Percentiles rank a stretch among this genome's conserved stretches.
phyloP scores from a whole-genome alignment of 352 stramenopile genomes.

The Pythium aristosporum region DNA sequence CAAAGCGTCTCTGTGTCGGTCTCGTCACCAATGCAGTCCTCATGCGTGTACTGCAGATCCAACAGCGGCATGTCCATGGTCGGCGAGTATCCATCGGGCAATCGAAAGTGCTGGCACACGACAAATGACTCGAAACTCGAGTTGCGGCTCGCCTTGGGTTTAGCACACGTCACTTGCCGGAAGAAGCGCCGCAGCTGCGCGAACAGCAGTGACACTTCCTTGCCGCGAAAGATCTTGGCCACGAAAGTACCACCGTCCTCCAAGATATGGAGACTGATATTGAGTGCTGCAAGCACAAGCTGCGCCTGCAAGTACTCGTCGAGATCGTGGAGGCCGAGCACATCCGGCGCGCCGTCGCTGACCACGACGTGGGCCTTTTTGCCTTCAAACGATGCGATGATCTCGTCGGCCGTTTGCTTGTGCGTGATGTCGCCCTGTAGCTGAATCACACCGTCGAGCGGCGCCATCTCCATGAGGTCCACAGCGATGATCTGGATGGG shows the following conservation, averaged over 20 bases:
- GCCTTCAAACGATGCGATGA: constrained; percentile 64
- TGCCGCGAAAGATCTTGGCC: constrained; percentile 84
- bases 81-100: constrained; percentile 48
- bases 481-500: constrained; percentile 65
- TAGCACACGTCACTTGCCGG: constrained; percentile 67
- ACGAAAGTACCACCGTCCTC: constrained; percentile 76
- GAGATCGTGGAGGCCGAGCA: constrained; percentile 84
- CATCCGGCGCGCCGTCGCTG: constrained; percentile 98
- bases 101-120: constrained; percentile 63
- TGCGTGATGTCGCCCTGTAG: constrained; percentile 85
- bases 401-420: constrained; percentile 67
- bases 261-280: constrained; percentile 79
- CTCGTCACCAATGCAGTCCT: constrained; percentile 32
- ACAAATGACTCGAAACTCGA: constrained; percentile 86
- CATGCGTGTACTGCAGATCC: constrained; percentile 63
- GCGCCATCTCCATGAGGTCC: constrained; percentile 96
- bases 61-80: constrained; percentile 74
- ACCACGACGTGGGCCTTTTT: constrained; percentile 96
- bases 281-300: constrained; percentile 74
- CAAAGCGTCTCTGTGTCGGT: constrained; percentile 6
- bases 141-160: constrained; percentile 84
- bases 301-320: constrained; percentile 84
- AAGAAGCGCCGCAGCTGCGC: constrained; percentile 76
- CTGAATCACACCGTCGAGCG: constrained; percentile 83
- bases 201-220: constrained; percentile 74